phyloP scores from a whole-genome alignment of 768 basidiomycete genomes.

The Rossbeevera mucosa region DNA sequence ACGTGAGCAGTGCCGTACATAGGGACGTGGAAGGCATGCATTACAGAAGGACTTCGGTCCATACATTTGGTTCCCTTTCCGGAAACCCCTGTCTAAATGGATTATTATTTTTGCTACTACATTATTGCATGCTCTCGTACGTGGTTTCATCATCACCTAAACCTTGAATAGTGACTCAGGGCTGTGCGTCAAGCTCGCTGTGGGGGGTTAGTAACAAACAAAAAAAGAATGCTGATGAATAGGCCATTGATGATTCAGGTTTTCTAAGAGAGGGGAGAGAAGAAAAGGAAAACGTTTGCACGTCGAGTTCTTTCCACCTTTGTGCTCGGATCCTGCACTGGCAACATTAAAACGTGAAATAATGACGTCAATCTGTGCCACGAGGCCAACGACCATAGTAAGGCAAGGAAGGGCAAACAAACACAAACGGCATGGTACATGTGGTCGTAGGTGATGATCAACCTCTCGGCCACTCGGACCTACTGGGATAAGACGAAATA shows the following conservation, averaged over 20 bases:
- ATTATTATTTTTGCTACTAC: no score
- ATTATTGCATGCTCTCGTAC: no score
- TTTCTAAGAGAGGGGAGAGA: no score
- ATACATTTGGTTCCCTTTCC: background rate
- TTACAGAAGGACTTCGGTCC: background rate
- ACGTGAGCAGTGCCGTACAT: background rate
- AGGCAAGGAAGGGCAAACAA: no score
- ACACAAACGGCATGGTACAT: background rate
- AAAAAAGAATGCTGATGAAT: no score
- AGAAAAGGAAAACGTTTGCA: no score
- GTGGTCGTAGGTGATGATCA: no score
- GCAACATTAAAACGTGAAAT: background rate
- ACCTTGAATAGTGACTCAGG: no score
- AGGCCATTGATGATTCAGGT: no score
- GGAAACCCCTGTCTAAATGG: background rate
- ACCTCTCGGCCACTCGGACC: background rate
- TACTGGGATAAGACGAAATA: background rate
- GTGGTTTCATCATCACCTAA: background rate
- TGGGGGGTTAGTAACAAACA: background rate
- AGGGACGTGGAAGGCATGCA: background rate
- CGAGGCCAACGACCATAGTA: no score
- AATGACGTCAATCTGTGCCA: conserved; percentile 9
- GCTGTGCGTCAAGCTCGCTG: background rate
- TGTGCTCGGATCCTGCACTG: background rate
- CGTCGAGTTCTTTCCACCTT: no score